Evolutionary conservation across 352 stramenopile genomes (phyloP), one percentile per base, ranked within the genome.

Genomic region (Globisporangium echinulatum): DNA sequence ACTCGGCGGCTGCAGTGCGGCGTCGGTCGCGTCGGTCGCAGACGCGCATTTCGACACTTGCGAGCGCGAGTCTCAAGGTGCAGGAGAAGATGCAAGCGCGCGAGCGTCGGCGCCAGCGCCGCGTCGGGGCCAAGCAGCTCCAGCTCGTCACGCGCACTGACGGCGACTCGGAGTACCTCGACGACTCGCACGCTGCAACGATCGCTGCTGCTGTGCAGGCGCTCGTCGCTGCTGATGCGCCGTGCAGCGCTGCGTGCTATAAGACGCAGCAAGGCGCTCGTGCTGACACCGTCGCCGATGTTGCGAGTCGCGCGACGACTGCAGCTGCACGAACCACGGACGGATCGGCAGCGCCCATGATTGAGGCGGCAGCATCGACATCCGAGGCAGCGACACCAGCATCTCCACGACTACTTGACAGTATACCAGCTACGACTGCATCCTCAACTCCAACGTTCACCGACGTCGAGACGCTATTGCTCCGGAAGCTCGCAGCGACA

Each of bases 141-240:
- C 75, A 77, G 33, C 60, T 68, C 52, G 70, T 87, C 38, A 68
- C 75, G 11, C 70, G 76, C 0, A 65, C 71, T 3, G 64, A 67
- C 5, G 74, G 88, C 42, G 74, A 85, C 14, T 86, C 76, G 2
- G 82, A 91, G 63, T 91, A 91, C 50, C 38, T 88, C 36, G 82
- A 91, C 47, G 75, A 86, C 52, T 87, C 79, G 10, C 87, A 87
- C 40, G 48, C 75, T 5, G 60, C 68, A 0, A 63, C 61, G 17
- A 63, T 89, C 15, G 73, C 66, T 9, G 42, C 40, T 5, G 48
- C 52, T 2, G 56, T 79, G 53, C 52, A 68, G 44, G 44, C 55
- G 8, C 50, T 79, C 7, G 11, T 69, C 10, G 62, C 60, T 0
- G 42, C 59, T 3, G 61, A 65, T 13, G 14, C 39, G 3, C 48